Evolutionary conservation across 768 basidiomycete genomes (phyloP).

Genomic region (Tylopilus balloui): DNA sequence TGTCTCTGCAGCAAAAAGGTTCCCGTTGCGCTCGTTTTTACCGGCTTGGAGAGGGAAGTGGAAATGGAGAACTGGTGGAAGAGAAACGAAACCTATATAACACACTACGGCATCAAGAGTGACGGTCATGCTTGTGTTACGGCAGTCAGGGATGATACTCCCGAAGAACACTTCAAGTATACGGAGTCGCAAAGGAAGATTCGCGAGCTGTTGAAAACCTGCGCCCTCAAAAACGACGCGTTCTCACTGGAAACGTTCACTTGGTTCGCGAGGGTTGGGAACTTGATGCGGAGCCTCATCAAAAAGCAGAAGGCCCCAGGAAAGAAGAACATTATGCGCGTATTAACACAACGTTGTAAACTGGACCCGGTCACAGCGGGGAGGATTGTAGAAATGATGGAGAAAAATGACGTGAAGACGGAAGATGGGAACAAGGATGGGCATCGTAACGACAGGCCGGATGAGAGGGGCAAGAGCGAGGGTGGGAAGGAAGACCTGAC

Average conservation of each 20-base stretch:
- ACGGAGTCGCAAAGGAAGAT: conserved; percentile 20
- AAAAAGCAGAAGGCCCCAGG: conserved; percentile 11
- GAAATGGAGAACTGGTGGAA: conserved; percentile 35
- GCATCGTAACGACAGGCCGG: background rate
- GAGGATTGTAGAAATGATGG: conserved; percentile 22
- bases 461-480: background rate
- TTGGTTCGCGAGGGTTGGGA: conserved; percentile 19
- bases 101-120: conserved; percentile 21
- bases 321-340: conserved; percentile 14
- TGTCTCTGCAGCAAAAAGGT: conserved; percentile 36
- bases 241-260: conserved; percentile 12
- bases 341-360: conserved; percentile 24
- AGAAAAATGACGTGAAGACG: conserved; percentile 7
- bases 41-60: conserved; percentile 36
- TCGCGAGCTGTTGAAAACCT: conserved; percentile 15
- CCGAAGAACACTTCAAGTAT: conserved; percentile 20
- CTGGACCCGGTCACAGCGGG: conserved; percentile 25
- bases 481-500: background rate
- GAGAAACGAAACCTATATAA: conserved; percentile 24
- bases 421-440: background rate
- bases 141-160: conserved; percentile 22
- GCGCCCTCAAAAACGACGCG: conserved; percentile 11
- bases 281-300: conserved; percentile 15
- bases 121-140: conserved; percentile 32
- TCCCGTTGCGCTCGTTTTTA: conserved; percentile 38